Percentiles rank a stretch among this genome's conserved stretches.
Evolutionary conservation across 2,329 filamentous ascomycete species (phyloP).

Genomic region (Leptographium galeiforme): DNA sequence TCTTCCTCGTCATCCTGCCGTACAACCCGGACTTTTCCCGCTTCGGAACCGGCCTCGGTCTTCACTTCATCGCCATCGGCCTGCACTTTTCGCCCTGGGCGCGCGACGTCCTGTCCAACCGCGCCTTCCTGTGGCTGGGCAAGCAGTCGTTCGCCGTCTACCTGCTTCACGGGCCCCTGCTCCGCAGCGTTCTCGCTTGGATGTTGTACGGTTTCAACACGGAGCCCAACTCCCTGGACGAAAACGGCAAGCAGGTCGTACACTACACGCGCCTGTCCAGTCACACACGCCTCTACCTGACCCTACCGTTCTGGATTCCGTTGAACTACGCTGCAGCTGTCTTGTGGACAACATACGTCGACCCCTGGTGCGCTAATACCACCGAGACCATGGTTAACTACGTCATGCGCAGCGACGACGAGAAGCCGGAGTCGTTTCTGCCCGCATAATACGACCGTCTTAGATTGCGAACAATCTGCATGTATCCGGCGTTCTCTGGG

Average conservation of each 20-base stretch:
- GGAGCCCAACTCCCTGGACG: slow-evolving; percentile 22
- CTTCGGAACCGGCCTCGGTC: slow-evolving; percentile 24
- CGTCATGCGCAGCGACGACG: slow-evolving; percentile 9
- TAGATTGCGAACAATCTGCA: not conserved
- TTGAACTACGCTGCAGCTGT: slow-evolving; percentile 31
- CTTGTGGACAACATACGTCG: slow-evolving; percentile 39
- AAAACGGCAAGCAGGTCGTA: slow-evolving; percentile 17
- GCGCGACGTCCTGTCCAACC: slow-evolving; percentile 39
- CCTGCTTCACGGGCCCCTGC: slow-evolving; percentile 46
- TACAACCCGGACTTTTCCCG: slow-evolving; percentile 31
- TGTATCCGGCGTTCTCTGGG: not conserved
- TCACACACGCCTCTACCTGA: slow-evolving; percentile 21
- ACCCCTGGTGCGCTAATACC: slow-evolving; percentile 34
- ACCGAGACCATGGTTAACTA: slow-evolving; percentile 23
- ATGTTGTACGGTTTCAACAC: slow-evolving; percentile 37
- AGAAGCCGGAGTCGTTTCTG: slow-evolving; percentile 10
- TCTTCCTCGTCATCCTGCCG: slow-evolving; percentile 31
- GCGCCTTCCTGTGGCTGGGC: slow-evolving; percentile 46
- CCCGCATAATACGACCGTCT: not conserved
- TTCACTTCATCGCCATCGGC: slow-evolving; percentile 31
- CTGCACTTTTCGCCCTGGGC: slow-evolving; percentile 37
- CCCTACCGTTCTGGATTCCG: slow-evolving; percentile 30
- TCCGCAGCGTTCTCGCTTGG: slow-evolving; percentile 46
- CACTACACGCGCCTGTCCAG: slow-evolving; percentile 18
- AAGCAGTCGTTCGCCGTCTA: slow-evolving; percentile 53